Evolutionary conservation across 2,329 filamentous ascomycete species (phyloP).

Genomic region (Penicillium janthinellum): DNA sequence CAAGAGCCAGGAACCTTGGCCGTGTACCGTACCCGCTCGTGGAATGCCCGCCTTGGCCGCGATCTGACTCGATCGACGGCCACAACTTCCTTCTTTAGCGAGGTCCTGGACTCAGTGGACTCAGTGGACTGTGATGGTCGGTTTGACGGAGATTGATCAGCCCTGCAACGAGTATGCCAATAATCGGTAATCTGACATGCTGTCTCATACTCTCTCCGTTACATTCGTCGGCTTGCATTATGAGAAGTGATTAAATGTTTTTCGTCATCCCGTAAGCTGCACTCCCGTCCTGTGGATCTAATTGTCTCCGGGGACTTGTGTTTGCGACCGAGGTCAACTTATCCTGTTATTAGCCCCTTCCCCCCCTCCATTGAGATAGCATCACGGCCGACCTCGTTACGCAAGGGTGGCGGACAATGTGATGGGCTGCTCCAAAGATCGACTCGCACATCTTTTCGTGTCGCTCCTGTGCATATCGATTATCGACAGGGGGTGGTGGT

Average conservation of each 20-base stretch:
- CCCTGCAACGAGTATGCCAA: slow-evolving; percentile 22
- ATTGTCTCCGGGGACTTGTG: background rate
- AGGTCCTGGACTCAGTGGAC: background rate
- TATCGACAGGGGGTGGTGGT: slow-evolving; percentile 17
- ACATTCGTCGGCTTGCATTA: background rate
- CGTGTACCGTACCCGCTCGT: slow-evolving; percentile 13
- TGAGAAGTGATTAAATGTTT: background rate
- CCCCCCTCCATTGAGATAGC: slow-evolving; percentile 4
- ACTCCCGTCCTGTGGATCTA: background rate
- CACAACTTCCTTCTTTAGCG: slow-evolving; percentile 15
- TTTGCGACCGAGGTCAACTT: background rate
- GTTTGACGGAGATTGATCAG: slow-evolving; percentile 17
- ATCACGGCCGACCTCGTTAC: slow-evolving; percentile 19
- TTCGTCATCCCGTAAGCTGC: background rate
- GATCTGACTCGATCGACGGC: slow-evolving; percentile 19
- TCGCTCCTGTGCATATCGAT: slow-evolving; percentile 13
- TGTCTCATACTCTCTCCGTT: background rate
- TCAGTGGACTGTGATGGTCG: background rate
- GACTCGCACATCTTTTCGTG: slow-evolving; percentile 18
- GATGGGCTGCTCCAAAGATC: slow-evolving; percentile 21
- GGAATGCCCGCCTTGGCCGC: slow-evolving; percentile 18
- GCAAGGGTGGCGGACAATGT: slow-evolving; percentile 30
- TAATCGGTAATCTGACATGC: background rate
- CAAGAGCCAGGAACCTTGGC: slow-evolving; percentile 24
- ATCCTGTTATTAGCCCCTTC: background rate